These are phyloP conservation scores for Geosmithia flava DNA, from an alignment of 2,329 filamentous ascomycete genomes.

Conservation along the genomic window DNA sequence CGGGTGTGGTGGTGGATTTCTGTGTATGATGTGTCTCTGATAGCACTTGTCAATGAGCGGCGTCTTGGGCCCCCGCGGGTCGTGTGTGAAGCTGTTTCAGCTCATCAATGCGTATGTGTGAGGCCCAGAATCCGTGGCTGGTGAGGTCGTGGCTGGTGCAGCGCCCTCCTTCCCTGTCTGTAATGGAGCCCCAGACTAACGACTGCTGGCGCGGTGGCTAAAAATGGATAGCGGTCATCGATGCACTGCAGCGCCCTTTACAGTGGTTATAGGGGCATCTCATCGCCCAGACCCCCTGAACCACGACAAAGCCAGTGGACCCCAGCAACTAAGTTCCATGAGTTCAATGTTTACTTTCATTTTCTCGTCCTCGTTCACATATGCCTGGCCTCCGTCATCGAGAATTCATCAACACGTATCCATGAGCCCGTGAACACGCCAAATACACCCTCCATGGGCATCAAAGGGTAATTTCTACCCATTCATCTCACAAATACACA, in stretches of 20 bases:
- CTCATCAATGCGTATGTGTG: not conserved
- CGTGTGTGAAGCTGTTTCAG: not conserved
- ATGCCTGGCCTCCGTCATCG: not conserved
- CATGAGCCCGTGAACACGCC: not conserved
- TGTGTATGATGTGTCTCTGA: not conserved
- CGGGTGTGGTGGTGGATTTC: not conserved
- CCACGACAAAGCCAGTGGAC: not conserved
- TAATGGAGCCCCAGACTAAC: no score
- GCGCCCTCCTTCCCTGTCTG: no score
- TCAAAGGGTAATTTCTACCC: conserved; percentile 40
- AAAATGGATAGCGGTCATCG: no score
- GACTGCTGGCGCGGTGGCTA: no score
- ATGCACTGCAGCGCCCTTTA: not conserved
- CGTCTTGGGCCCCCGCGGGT: no score
- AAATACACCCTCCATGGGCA: conserved; percentile 39
- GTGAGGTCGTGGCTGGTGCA: not conserved
- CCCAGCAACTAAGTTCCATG: not conserved
- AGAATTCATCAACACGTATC: not conserved
- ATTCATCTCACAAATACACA: not conserved
- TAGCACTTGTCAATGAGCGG: not conserved
- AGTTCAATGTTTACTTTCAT: not conserved
- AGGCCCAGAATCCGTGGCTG: not conserved
- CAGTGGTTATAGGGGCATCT: not conserved
- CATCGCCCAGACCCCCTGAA: not conserved
- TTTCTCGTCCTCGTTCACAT: not conserved